phyloP scores from a whole-genome alignment of 257 asterid genomes.

The Galeopsis tetrahit region DNA sequence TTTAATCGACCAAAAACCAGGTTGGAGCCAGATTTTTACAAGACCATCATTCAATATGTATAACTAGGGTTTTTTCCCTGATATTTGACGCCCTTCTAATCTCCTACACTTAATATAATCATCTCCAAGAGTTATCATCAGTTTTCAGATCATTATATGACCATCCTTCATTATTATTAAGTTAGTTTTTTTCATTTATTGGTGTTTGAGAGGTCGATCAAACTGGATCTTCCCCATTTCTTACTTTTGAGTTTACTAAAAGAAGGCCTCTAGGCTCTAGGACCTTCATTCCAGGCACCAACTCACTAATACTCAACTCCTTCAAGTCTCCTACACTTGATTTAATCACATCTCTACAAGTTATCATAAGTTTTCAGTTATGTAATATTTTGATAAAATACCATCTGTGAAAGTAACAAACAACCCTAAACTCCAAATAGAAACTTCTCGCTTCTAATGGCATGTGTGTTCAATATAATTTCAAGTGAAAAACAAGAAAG shows the following conservation, averaged over 20 bases:
- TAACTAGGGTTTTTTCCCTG: neutral
- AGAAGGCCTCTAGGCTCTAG: no score
- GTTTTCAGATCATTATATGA: neutral
- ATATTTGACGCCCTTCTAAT: neutral
- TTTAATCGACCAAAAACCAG: slow-evolving; percentile 2
- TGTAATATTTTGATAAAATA: neutral
- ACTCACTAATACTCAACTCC: neutral
- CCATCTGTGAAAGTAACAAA: neutral
- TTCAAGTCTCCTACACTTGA: neutral
- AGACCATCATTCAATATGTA: no score
- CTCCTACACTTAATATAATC: neutral
- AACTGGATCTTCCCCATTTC: neutral
- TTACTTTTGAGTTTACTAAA: no score
- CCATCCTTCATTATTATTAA: neutral
- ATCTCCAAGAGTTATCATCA: neutral
- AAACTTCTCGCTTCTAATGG: slow-evolving; percentile 2
- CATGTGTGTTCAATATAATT: neutral
- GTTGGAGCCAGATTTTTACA: neutral
- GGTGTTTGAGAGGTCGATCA: neutral
- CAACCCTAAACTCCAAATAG: slow-evolving; percentile 15
- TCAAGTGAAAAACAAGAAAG: neutral
- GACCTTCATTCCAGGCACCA: neutral
- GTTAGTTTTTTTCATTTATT: neutral
- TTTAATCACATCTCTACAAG: neutral
- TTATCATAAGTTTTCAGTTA: neutral